Evolutionary conservation across 106 monocot genomes (phyloP), one percentile per base, ranked within the genome.

Genomic region (Triglochin maritima): DNA sequence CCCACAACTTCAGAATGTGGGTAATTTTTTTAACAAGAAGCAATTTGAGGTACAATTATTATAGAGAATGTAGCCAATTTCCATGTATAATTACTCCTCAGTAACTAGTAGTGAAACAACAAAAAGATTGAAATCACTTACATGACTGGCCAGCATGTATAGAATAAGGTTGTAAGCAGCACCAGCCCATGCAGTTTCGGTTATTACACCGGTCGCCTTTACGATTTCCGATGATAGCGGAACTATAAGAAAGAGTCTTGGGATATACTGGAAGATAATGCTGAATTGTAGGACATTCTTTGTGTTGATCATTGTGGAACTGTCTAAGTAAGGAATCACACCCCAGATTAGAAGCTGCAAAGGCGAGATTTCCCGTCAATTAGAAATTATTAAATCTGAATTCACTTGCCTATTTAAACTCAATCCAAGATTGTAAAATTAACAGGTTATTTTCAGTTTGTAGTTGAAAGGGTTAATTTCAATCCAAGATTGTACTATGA

Each of bases 131-230:
- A 29, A 29, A 29, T 13, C 48, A 68, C 89, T 79, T 84, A 90
- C 92, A 79, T 88, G 88, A 62, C 93, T 93, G 17, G 81, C 88
- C 16, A 93, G 76, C 85, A 93, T 88, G 79, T 81, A 93, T 61
- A 92, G 88, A 2, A 85, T 44, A 8, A 92, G 85, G 71, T 92
- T 92, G 76, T 88, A 92, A 54, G 88, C 92, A 46, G 92, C 92
- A 43, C 88, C 83, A 4, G 81, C 92, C 92, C 92, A 93, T 7
- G 88, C 86, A 46, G 85, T 86, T 74, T 88, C 92, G 29, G 81
- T 83, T 64, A 93, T 71, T 54, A 86, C 88, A 4, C 92, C 92
- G 3, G 83, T 86, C 3, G 77, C 68, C 76, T 80, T 85, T 13
- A 93, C 81, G 50, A 93, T 93, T 62, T 86, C 68, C 17, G 79